Percentiles rank a stretch among this genome's conserved stretches.
These are phyloP conservation scores for Cryptococcus jaspeensis DNA, from an alignment of 1,284 basidiomycete genomes.

Conservation along the genomic window DNA sequence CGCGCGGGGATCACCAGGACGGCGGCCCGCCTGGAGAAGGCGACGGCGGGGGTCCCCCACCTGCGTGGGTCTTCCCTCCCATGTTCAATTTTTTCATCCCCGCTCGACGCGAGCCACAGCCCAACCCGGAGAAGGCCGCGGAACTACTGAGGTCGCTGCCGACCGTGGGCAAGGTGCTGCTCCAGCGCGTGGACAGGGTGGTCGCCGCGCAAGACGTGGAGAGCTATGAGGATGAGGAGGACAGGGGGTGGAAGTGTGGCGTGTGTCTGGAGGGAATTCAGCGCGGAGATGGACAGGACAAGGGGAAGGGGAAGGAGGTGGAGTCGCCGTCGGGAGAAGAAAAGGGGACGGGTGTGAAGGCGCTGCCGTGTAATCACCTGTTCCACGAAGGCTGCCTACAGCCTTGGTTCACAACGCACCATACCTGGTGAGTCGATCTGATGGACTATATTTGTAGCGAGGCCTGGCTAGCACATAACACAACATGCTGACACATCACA, in stretches of 20 bases:
- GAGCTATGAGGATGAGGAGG: constrained; percentile 23
- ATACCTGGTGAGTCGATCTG: constrained; percentile 50
- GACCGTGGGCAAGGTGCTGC: constrained; percentile 27
- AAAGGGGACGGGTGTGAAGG: constrained; percentile 42
- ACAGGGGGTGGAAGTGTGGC: constrained; percentile 44
- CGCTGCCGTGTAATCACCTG: constrained; percentile 49
- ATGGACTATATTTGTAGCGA: too few species aligned
- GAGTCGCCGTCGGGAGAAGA: constrained; percentile 17
- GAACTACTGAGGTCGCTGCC: constrained; percentile 43
- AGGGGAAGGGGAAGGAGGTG: constrained; percentile 8
- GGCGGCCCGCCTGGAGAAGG: background rate
- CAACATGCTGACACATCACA: background rate
- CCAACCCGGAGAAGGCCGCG: constrained; percentile 41
- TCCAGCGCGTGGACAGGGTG: constrained; percentile 39
- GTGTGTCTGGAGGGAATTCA: constrained; percentile 41
- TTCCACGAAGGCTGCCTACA: constrained; percentile 46
- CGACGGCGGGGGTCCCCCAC: constrained; percentile 1
- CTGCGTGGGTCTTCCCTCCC: constrained; percentile 16
- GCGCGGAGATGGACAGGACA: constrained; percentile 2
- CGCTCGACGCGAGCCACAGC: constrained; percentile 13
- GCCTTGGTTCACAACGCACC: constrained; percentile 47
- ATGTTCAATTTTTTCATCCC: constrained; percentile 15
- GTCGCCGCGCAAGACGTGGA: constrained; percentile 35
- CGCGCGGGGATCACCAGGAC: background rate
- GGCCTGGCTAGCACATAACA: background rate